phyloP scores from a whole-genome alignment of 2,329 filamentous ascomycete genomes.

The Colletotrichum zoysiae region DNA sequence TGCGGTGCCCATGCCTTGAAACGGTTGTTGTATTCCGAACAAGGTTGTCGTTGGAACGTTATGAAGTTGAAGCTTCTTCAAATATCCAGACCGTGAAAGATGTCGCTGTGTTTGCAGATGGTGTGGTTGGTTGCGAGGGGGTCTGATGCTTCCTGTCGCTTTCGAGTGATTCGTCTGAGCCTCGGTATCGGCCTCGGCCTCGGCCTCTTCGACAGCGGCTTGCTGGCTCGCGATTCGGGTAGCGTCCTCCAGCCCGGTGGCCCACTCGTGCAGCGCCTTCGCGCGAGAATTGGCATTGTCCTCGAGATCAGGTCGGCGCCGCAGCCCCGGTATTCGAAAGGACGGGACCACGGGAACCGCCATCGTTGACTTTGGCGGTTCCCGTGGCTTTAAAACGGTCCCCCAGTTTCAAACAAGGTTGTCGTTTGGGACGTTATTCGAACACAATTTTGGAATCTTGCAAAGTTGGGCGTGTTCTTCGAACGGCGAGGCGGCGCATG shows the following conservation, averaged over 20 bases:
- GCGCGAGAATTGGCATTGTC: slow-evolving; percentile 7
- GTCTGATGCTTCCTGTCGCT: neutral
- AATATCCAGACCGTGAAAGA: slow-evolving; percentile 46
- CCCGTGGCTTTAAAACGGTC: no score
- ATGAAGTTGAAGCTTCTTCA: neutral
- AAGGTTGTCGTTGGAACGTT: neutral
- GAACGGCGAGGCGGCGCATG: no score
- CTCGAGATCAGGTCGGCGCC: neutral
- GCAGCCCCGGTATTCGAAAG: no score
- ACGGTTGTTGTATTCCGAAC: no score
- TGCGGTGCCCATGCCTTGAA: no score
- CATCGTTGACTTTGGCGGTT: no score
- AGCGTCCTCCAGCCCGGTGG: neutral
- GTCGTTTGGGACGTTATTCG: no score
- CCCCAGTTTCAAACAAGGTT: neutral
- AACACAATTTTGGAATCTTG: no score
- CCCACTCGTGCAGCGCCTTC: slow-evolving; percentile 2
- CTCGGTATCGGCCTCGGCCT: neutral
- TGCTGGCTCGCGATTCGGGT: neutral
- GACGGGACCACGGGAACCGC: no score
- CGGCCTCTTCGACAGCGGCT: neutral
- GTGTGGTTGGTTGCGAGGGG: slow-evolving; percentile 42
- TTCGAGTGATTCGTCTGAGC: no score
- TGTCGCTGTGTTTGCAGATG: slow-evolving; percentile 46
- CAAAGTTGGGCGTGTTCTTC: no score